A percentile compares a stretch with the other conserved stretches of the same genome.
Conservation (phyloP, 2,329 filamentous ascomycete genomes). For the Paraphoma sp. region DNA sequence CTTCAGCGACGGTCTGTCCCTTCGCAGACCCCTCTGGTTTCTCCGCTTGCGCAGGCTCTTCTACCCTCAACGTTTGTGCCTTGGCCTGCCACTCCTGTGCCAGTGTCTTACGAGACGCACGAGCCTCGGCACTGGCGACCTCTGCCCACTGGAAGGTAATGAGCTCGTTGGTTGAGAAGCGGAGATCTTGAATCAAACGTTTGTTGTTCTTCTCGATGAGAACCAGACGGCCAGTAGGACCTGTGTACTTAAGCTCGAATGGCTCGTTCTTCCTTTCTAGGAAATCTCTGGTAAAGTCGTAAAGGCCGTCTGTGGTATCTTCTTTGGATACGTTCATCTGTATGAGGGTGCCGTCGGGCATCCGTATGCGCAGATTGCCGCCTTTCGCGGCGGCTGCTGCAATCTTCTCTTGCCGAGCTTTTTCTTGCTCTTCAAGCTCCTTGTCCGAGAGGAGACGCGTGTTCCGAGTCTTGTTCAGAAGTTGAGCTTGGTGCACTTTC, state of each 20-base stretch:
- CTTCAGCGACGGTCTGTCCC: constrained; percentile 31
- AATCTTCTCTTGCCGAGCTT: constrained; percentile 95
- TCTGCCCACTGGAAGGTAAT: constrained; percentile 80
- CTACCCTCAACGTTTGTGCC: constrained; percentile 72
- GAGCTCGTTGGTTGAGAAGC: constrained; percentile 73
- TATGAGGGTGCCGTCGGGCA: constrained; percentile 58
- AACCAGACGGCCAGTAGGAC: constrained; percentile 57
- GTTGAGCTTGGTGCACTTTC: constrained; percentile 73
- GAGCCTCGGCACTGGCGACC: constrained; percentile 62
- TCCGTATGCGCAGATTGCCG: constrained; percentile 3
- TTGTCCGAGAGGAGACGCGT: constrained; percentile 84
- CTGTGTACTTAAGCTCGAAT: constrained; percentile 75
- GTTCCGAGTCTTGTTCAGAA: constrained; percentile 82
- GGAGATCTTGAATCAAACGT: constrained; percentile 74
- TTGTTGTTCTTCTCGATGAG: constrained; percentile 54
- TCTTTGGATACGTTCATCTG: constrained; percentile 72
- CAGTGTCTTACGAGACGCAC: constrained; percentile 64
- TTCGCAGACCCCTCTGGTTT: constrained; percentile 8
- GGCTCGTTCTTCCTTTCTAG: constrained; percentile 69
- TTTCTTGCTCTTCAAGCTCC: constrained; percentile 88
- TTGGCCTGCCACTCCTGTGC: constrained; percentile 64
- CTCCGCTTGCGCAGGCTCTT: constrained; percentile 52
- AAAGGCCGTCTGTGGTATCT: constrained; percentile 75
- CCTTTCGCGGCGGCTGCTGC: constrained; percentile 65
- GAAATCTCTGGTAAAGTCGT: constrained; percentile 75